Percentiles rank a stretch among this genome's conserved stretches.
phyloP scores from a whole-genome alignment of 2,329 filamentous ascomycete species.

The Penicillium sp. region DNA sequence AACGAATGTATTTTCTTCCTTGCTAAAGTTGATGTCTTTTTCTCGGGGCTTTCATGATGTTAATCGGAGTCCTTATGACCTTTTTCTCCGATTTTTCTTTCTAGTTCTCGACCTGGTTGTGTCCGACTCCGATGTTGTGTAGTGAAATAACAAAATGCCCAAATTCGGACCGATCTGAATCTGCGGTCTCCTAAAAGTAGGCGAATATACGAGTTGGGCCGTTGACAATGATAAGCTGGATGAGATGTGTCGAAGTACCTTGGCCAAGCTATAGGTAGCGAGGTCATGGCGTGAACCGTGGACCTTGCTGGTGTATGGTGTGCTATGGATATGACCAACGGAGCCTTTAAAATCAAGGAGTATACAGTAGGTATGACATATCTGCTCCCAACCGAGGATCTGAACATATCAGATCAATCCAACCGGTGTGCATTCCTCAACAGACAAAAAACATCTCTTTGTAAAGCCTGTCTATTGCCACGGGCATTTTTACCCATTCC shows the following conservation, averaged over 20 bases:
- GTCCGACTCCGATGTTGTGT: not conserved
- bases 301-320: too few relatives aligned
- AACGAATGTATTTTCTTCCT: not conserved
- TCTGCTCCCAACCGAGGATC: not conserved
- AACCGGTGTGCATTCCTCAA: not conserved
- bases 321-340: not conserved
- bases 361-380: not conserved
- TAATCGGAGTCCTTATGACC: not conserved
- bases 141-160: not conserved
- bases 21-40: not conserved
- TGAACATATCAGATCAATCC: not conserved
- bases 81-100: not conserved
- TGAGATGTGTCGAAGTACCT: too few relatives aligned
- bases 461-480: slow-evolving; percentile 13
- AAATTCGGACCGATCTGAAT: too few relatives aligned
- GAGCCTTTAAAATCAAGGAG: not conserved
- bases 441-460: not conserved
- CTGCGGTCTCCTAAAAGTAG: too few relatives aligned
- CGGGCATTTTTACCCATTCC: slow-evolving; percentile 6
- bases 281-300: too few relatives aligned
- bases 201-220: too few relatives aligned
- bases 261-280: too few relatives aligned
- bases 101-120: not conserved
- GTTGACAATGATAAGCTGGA: too few relatives aligned
- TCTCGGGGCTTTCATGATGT: not conserved